These are phyloP conservation scores for Suillus bovinus DNA, from an alignment of 768 basidiomycete species.

Conservation along the genomic window DNA sequence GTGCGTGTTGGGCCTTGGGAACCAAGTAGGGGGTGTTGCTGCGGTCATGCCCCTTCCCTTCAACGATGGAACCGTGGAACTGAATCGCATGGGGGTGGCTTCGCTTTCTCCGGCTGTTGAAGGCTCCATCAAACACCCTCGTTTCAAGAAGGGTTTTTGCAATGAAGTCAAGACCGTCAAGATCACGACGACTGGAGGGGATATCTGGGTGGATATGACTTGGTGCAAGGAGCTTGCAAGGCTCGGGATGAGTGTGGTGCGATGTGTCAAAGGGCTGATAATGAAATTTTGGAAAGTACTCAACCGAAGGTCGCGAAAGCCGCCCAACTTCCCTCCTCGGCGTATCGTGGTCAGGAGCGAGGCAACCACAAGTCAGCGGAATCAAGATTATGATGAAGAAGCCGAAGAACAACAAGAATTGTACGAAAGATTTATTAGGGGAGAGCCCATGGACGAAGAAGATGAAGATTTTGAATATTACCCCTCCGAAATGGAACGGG, in stretches of 20 bases:
- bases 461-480: constrained; percentile 33
- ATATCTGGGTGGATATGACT: constrained; percentile 40
- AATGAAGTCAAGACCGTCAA: constrained; percentile 53
- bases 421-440: constrained; percentile 61
- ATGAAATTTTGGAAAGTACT: constrained; percentile 19
- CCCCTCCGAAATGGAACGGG: constrained; percentile 17
- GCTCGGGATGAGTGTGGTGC: constrained; percentile 33
- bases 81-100: constrained; percentile 45
- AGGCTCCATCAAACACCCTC: constrained; percentile 23
- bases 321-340: constrained; percentile 1
- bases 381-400: constrained; percentile 12
- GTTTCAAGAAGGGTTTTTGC: constrained; percentile 39
- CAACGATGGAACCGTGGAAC: constrained; percentile 35
- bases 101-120: constrained; percentile 33
- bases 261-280: constrained; percentile 26
- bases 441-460: constrained; percentile 54
- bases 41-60: constrained; percentile 18
- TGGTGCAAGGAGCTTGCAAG: constrained; percentile 42
- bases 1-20: constrained; percentile 67
- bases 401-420: constrained; percentile 40
- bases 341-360: constrained; percentile 2
- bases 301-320: constrained; percentile 16
- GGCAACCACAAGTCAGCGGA: constrained; percentile 6
- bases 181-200: constrained; percentile 33
- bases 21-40: constrained; percentile 64